phyloP scores from a whole-genome alignment of 1,284 basidiomycete species.

The Erythrobasidium hasegawianum region DNA sequence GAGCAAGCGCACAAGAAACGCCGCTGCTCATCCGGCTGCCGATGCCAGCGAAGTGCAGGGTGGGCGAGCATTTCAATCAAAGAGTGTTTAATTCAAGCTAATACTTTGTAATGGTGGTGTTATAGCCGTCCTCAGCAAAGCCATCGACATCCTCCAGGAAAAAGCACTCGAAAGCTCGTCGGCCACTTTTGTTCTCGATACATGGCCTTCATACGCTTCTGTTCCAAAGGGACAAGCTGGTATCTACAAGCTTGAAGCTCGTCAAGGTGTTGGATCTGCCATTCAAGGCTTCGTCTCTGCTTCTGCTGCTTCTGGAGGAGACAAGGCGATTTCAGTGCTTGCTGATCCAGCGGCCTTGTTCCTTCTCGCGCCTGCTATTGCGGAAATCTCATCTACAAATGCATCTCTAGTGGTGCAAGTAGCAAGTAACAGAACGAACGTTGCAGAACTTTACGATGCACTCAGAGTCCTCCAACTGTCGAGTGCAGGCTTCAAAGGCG shows the following conservation, averaged over 20 bases:
- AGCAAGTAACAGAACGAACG: conserved; percentile 18
- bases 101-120: no score
- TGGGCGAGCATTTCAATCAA: no score
- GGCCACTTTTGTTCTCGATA: conserved; percentile 32
- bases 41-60: neutral
- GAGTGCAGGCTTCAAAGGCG: conserved; percentile 12
- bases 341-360: conserved; percentile 24
- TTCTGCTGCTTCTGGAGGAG: conserved; percentile 1
- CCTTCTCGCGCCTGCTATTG: conserved; percentile 22
- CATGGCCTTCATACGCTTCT: conserved; percentile 23
- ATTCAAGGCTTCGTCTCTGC: conserved; percentile 27
- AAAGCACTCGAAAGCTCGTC: conserved; percentile 27
- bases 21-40: neutral
- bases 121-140: conserved; percentile 16
- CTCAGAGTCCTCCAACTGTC: conserved; percentile 6
- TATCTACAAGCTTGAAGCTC: conserved; percentile 25
- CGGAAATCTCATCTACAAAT: neutral
- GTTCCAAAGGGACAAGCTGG: neutral
- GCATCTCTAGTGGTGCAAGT: conserved; percentile 33
- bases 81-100: no score
- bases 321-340: conserved; percentile 33
- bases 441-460: conserved; percentile 17
- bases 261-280: conserved; percentile 32
- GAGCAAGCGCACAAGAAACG: neutral
- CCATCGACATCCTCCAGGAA: conserved; percentile 23